A percentile compares a stretch with the other conserved stretches of the same genome.
phyloP scores from a whole-genome alignment of 2,329 filamentous ascomycete species.

The Cercospora sp. region DNA sequence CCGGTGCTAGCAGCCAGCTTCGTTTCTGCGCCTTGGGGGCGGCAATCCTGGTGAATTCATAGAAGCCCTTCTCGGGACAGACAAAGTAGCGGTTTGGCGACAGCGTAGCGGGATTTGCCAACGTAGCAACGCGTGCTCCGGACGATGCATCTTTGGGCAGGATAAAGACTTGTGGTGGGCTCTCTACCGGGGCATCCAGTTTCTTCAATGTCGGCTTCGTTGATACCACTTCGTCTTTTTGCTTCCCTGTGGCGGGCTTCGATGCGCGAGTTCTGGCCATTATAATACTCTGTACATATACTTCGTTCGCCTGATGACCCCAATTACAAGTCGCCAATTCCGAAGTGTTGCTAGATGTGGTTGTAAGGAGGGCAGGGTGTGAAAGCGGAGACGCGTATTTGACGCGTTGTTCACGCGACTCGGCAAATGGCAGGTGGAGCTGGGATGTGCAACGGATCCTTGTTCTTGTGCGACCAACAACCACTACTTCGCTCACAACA shows the following conservation, averaged over 20 bases:
- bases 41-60: slow-evolving; percentile 61
- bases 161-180: slow-evolving; percentile 57
- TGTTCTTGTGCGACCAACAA: slow-evolving; percentile 9
- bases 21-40: slow-evolving; percentile 50
- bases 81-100: slow-evolving; percentile 57
- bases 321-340: background rate
- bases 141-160: slow-evolving; percentile 55
- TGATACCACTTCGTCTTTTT: slow-evolving; percentile 9
- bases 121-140: slow-evolving; percentile 56
- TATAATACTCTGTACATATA: slow-evolving; percentile 1
- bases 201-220: slow-evolving; percentile 25
- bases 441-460: slow-evolving; percentile 14
- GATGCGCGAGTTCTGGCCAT: slow-evolving; percentile 36
- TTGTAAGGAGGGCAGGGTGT: background rate
- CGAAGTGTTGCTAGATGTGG: background rate
- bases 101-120: slow-evolving; percentile 56
- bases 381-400: slow-evolving; percentile 7
- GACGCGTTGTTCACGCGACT: slow-evolving; percentile 21
- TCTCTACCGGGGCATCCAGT: slow-evolving; percentile 41
- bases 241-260: slow-evolving; percentile 27
- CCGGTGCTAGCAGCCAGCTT: slow-evolving; percentile 56
- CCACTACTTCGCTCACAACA: slow-evolving; percentile 13
- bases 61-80: slow-evolving; percentile 59
- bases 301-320: background rate
- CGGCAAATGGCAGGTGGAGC: background rate